Base-by-base conservation (phyloP, 768 basidiomycete species). In the Boletus sp. region DNA sequence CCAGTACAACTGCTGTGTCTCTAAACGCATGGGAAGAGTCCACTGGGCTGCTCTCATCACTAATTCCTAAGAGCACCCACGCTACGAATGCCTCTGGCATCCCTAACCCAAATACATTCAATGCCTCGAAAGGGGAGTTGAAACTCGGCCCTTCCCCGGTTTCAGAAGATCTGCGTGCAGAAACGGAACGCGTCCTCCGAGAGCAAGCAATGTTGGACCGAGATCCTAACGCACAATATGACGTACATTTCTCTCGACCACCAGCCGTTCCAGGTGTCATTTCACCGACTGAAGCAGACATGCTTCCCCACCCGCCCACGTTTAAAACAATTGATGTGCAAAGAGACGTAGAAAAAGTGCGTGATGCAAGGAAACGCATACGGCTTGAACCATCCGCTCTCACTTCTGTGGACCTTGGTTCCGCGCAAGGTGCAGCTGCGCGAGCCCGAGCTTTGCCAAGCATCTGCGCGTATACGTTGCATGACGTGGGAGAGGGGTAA, bases 401-500 rank as follows among this genome's bases (percentile, higher is more conserved):
- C 43, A 74, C 72, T 39, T 81, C 78, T 57, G 70, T 83, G 13
- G 87, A 89, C 65, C 68, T 70, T 33, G 79, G 78, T 60, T 82
- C 82, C 23, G 70, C 82, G 32, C 88, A 87, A 69, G 83, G 79
- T 9, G 72, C 74, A 49, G 69, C 81, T 32, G 62, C 63, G 4
- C 75, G 82, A 52, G 78, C 85, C 2, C 79, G 84, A 14, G 88
- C 87, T 40, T 72, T 96, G 52, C 96, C 96, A 3, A 98, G 95
- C 62, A 85, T 98, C 50, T 97, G 96, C 61, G 85, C 92, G 7
- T 98, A 97, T 66, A 98, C 97, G 4, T 66, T 99, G 39, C 95
- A 97, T 68, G 94, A 98, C 64, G 84, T 90, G 2, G 85, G 87
- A n/a, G 96, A 98, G 74, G 91, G 93, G 96, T 97, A 66, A 64